phyloP scores from a whole-genome alignment of 352 stramenopile species.

The Discostella stelligera region DNA sequence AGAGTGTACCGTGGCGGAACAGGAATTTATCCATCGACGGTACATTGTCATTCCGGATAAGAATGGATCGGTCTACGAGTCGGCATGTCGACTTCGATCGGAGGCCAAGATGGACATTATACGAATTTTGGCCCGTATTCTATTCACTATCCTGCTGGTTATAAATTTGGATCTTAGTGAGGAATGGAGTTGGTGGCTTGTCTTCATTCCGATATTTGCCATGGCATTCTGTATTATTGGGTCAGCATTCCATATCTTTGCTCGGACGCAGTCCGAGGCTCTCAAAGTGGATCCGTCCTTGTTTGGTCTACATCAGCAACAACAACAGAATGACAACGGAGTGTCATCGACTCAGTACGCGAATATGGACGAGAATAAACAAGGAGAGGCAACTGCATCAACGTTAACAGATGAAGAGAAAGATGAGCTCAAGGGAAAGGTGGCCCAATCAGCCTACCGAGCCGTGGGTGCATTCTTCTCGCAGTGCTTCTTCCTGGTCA shows the following conservation, averaged over 20 bases:
- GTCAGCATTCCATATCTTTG: constrained; percentile 63
- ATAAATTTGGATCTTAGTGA: constrained; percentile 58
- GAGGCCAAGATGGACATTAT: constrained; percentile 68
- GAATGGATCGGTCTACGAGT: constrained; percentile 55
- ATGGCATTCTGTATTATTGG: constrained; percentile 59
- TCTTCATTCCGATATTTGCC: constrained; percentile 77
- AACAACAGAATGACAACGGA: constrained; percentile 9
- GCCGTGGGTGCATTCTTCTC: constrained; percentile 70
- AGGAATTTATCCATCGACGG: constrained; percentile 59
- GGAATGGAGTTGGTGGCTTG: constrained; percentile 79
- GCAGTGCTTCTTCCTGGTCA: constrained; percentile 70
- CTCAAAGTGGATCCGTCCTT: constrained; percentile 59
- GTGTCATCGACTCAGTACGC: constrained; percentile 38
- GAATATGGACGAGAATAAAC: constrained; percentile 51
- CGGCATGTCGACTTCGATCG: constrained; percentile 53
- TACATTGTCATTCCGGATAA: constrained; percentile 70
- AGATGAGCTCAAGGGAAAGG: constrained; percentile 70
- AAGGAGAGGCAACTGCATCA: constrained; percentile 1
- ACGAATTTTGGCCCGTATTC: constrained; percentile 53
- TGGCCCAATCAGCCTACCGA: constrained; percentile 58
- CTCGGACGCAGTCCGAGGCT: constrained; percentile 54
- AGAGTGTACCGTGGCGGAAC: constrained; percentile 67
- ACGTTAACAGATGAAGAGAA: constrained; percentile 69
- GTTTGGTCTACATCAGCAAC: constrained; percentile 46
- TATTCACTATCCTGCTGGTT: constrained; percentile 68